Evolutionary conservation across 177 flowering plant species (phyloP).

Genomic region (Vitis hybrid): DNA sequence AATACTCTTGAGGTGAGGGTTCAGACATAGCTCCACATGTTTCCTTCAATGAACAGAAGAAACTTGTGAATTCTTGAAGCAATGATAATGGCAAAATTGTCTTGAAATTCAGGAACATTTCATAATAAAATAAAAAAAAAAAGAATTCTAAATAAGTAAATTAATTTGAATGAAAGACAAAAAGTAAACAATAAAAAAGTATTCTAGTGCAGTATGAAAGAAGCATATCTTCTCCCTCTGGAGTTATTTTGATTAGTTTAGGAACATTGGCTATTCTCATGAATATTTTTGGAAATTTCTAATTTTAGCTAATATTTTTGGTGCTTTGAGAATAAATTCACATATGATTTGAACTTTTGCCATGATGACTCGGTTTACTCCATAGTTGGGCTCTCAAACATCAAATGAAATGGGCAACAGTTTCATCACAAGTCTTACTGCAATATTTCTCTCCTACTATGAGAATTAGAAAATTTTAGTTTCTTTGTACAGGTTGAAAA

Average conservation of each 20-base stretch:
- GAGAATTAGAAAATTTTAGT: background rate
- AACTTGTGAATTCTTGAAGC: too few relatives aligned
- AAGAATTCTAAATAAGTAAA: too few relatives aligned
- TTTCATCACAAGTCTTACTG: background rate
- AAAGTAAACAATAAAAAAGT: too few relatives aligned
- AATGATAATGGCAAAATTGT: background rate
- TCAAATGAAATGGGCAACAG: background rate
- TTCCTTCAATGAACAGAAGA: too few relatives aligned
- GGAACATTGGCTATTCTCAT: too few relatives aligned
- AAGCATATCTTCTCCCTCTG: too few relatives aligned
- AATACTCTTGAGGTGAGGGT: constrained; percentile 69
- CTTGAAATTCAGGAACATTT: background rate
- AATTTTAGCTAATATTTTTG: too few relatives aligned
- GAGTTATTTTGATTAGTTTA: too few relatives aligned
- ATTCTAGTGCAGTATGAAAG: too few relatives aligned
- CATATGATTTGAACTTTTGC: background rate
- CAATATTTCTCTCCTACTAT: background rate
- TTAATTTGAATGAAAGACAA: too few relatives aligned
- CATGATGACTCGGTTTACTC: background rate
- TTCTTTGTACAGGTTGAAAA: constrained; percentile 67
- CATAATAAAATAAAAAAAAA: background rate
- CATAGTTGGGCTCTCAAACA: background rate
- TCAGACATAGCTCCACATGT: background rate
- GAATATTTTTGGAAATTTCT: too few relatives aligned
- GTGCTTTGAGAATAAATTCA: too few relatives aligned